phyloP scores from a whole-genome alignment of 2,329 filamentous ascomycete genomes.

The Spiromastix sp. region DNA sequence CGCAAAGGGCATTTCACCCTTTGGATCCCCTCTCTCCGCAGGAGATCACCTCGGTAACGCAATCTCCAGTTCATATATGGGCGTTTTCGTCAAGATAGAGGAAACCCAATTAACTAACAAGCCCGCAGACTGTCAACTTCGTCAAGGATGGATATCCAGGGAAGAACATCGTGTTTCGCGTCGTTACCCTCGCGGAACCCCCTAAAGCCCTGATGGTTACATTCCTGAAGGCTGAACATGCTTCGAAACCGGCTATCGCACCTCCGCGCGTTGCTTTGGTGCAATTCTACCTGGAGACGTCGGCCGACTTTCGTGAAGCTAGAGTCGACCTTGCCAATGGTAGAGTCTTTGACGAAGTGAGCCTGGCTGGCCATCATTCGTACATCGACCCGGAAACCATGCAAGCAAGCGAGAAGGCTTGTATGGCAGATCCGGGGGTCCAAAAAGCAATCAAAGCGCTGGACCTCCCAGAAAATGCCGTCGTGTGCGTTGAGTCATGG shows the following conservation, averaged over 20 bases:
- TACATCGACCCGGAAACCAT: constrained; percentile 41
- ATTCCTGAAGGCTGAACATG: constrained; percentile 37
- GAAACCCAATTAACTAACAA: background rate
- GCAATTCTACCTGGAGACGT: constrained; percentile 18
- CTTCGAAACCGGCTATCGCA: constrained; percentile 17
- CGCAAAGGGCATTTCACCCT: too few species aligned
- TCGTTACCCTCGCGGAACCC: constrained; percentile 42
- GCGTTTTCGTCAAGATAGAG: background rate
- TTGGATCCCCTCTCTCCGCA: constrained; percentile 8
- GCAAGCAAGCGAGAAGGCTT: constrained; percentile 38
- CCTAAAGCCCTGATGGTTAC: constrained; percentile 37
- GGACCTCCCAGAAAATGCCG: constrained; percentile 35
- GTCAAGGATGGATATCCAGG: constrained; percentile 2
- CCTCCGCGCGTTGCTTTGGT: constrained; percentile 30
- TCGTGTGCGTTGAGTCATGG: constrained; percentile 45
- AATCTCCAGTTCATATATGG: background rate
- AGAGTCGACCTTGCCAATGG: constrained; percentile 16
- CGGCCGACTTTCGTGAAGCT: constrained; percentile 10
- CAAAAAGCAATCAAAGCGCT: constrained; percentile 35
- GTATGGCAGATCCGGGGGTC: constrained; percentile 33
- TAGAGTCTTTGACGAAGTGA: constrained; percentile 18
- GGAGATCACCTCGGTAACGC: constrained; percentile 6
- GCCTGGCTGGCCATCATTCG: constrained; percentile 34
- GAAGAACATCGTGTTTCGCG: constrained; percentile 29
- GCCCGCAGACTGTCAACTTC: background rate